A percentile compares a stretch with the other conserved stretches of the same genome.
These are phyloP conservation scores for Macroventuria anomochaeta DNA, from an alignment of 2,329 filamentous ascomycete species.

Conservation along the genomic window DNA sequence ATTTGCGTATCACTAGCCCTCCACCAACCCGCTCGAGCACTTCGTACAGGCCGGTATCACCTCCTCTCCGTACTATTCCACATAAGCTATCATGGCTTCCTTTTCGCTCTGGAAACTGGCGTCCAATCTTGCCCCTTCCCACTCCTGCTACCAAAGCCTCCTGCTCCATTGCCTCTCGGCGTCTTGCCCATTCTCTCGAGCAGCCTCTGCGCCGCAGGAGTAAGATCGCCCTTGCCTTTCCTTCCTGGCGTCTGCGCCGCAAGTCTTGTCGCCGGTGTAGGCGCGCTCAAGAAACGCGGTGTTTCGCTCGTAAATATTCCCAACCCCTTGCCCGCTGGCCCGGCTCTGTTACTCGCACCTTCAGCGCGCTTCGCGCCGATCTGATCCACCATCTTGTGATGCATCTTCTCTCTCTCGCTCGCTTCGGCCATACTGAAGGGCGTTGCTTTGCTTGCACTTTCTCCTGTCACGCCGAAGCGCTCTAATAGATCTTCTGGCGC, in stretches of 20 bases:
- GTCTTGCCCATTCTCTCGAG: slow-evolving; percentile 48
- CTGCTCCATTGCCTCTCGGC: slow-evolving; percentile 21
- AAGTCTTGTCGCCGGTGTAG: slow-evolving; percentile 74
- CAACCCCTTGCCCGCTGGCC: slow-evolving; percentile 27
- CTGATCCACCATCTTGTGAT: slow-evolving; percentile 68
- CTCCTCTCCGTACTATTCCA: not conserved
- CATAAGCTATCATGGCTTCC: slow-evolving; percentile 17
- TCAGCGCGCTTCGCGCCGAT: slow-evolving; percentile 27
- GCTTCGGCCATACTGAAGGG: slow-evolving; percentile 79
- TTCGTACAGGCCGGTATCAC: slow-evolving; percentile 26
- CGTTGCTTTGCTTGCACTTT: slow-evolving; percentile 16
- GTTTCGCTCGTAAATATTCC: slow-evolving; percentile 47
- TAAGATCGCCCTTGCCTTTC: slow-evolving; percentile 65
- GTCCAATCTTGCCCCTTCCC: slow-evolving; percentile 35
- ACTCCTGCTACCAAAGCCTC: slow-evolving; percentile 27
- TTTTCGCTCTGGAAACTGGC: slow-evolving; percentile 34
- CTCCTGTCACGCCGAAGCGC: slow-evolving; percentile 48
- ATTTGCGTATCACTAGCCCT: not conserved
- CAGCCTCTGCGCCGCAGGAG: slow-evolving; percentile 71
- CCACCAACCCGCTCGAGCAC: slow-evolving; percentile 31
- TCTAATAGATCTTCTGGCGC: slow-evolving; percentile 52
- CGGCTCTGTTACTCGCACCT: not conserved
- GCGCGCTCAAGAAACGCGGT: slow-evolving; percentile 73
- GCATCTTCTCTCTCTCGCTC: slow-evolving; percentile 78
- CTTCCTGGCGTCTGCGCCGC: slow-evolving; percentile 51